phyloP scores from a whole-genome alignment of 257 asterid genomes.

The Solanum dulcamara region DNA sequence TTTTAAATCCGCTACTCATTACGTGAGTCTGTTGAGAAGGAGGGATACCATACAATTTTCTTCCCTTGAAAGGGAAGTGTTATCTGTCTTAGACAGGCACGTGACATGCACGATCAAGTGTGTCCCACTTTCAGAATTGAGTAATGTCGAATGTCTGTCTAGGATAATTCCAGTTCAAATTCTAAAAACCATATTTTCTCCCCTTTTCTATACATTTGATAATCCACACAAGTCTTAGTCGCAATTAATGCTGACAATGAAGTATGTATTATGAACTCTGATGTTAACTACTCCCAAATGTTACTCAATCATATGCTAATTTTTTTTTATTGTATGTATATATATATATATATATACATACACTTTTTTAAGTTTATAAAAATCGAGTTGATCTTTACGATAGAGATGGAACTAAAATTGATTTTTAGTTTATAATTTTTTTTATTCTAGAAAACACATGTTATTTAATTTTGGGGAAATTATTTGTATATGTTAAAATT shows the following conservation, averaged over 20 bases:
- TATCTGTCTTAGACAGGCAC: not conserved
- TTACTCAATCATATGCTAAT: not conserved
- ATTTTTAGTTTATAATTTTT: not conserved
- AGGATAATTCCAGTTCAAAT: not conserved
- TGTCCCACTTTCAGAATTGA: not conserved
- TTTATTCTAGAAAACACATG: too few species aligned
- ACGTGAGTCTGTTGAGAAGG: too few species aligned
- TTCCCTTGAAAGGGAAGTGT: not conserved
- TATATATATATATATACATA: not conserved
- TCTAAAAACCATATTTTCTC: not conserved
- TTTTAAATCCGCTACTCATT: too few species aligned
- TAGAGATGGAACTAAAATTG: not conserved
- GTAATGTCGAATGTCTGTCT: slow-evolving; percentile 1
- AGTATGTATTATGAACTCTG: not conserved
- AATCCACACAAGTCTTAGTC: not conserved
- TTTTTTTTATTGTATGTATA: not conserved
- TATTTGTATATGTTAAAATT: too few species aligned
- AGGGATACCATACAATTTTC: not conserved
- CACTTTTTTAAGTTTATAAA: not conserved
- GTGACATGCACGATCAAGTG: not conserved
- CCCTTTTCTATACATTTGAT: not conserved
- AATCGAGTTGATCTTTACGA: not conserved
- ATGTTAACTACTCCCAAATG: not conserved
- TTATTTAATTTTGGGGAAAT: too few species aligned
- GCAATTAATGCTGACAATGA: not conserved